Evolutionary conservation across 2,329 filamentous ascomycete genomes (phyloP), one percentile per base, ranked within the genome.

Genomic region (Coniochaeta sp.): DNA sequence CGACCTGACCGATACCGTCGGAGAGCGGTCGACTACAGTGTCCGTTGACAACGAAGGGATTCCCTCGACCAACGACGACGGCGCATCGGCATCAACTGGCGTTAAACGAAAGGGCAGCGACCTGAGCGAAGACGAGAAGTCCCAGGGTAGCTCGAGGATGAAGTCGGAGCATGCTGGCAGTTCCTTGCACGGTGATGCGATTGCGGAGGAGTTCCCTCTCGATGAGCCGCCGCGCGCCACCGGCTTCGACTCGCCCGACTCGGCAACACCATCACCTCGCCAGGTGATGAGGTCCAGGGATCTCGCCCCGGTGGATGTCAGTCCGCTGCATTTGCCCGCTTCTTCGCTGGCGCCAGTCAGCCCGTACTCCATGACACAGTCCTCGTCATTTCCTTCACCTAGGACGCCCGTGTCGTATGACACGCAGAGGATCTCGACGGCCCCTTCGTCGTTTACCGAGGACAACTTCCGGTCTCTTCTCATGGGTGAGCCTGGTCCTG

Each of bases 401-500:
- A 83, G 88, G 58, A 83, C 88, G 62, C 79, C 86, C 61, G 77
- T 89, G 72, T 87, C 85, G 4, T 86, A 90, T 59, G 89, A 93
- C 63, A 84, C 84, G 1, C 87, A 89, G 58, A 83, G 88, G 22
- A 83, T 91, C 30, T 90, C 89, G 6, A 92, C 89, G 1, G 87
- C 89, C 2, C 85, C 88, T 6, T 93, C 89, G 1, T 92, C 89
- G 0, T 78, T 88, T 50, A 83, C 84, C 0, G 89, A 92, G 63
- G 89, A 89, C 64, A 87, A 85, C 40, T 88, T 90, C 69, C 86
- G 87, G 61, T 91, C 89, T 2, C 76, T 90, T 34, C 78, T 90
- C 6, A 82, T 91, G 72, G 88, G 89, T 58, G 89, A 92, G 64
- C 88, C 88, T 22, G 88, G 87, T 0, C 89, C 88, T 0, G 89